Evolutionary conservation across 371 early-diverging fungal genomes (phyloP), one percentile per base, ranked within the genome.

Genomic region (Mucor circinelloides): DNA sequence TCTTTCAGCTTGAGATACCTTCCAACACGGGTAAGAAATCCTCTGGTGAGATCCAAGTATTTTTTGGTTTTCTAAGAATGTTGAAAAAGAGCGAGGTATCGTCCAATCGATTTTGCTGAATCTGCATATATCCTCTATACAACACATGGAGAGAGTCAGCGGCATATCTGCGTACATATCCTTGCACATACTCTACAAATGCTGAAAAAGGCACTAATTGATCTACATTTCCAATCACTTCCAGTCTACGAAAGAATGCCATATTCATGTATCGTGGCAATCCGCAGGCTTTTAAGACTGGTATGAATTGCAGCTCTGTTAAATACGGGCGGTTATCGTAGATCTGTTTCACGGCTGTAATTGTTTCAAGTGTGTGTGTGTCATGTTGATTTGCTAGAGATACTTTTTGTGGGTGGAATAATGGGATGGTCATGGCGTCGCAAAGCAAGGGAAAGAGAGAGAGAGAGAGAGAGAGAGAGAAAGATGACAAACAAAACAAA

Each of bases 261-360:
- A 87, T 62, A 63, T 83, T 89, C 75, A 91, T 75, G 60, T 86
- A 90, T 19, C 85, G 75, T 15, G 90, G 88, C 36, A 91, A 62
- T 4, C 74, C 81, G 63, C 86, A 86, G 23, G 81, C 82, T 59
- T 83, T 74, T 23, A 87, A 84, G 8, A 91, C 83, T 4, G 80
- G 67, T 21, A 84, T 71, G 64, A 89, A 88, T 3, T 80, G 74
- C 0, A 70, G 64, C 69, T 85, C 87, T n/a, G 72, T 40, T 44
- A 88, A 52, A 36, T 44, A 65, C 6, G 36, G 54, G 25, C 38
- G 55, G 30, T 64, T 21, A 19, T 67, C 40, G 36, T 60, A 71
- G 27, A 56, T 34, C 7, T 71, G 55, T 27, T 64, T 59, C 23
- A 71, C 68, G 34, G 23, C 60, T 31, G 55, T 60, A 60, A 67